Evolutionary conservation across 306 rosid genomes (phyloP), one percentile per base, ranked within the genome.

Genomic region (Crotalaria pallida): DNA sequence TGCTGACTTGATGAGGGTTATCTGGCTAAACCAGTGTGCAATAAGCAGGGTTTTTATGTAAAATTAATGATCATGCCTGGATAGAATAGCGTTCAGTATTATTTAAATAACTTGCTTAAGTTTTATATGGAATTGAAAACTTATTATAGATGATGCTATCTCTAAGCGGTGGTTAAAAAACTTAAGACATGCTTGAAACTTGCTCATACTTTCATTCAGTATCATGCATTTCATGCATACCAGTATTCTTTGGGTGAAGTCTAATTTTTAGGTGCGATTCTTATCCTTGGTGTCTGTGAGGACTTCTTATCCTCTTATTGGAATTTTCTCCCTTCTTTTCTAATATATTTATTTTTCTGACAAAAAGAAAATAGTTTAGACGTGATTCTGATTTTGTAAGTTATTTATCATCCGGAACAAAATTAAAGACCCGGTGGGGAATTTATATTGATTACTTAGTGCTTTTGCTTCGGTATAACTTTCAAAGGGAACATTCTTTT

Each of bases 101-200:
- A 24, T 62, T 12, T 72, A 10, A 51, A 48, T 50, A 50, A 15
- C 47, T 66, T 75, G 22, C 11, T 67, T 67, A 17, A 58, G 24
- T n/a, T 22, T 44, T 23, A 58, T 18, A 27, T 23, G 53, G 21
- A 62, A n/a, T 64, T 5, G 22, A 40, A 77, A 40, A 57, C 18
- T 56, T 65, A 44, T 33, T 22, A 31, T 19, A 33, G 31, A 26
- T 78, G 47, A 31, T 45, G 15, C 44, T 13, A 22, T 52, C 52
- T 38, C 43, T 58, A 52, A 52, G 50, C 75, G 47, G 44, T 45
- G 17, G 66, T 79, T 44, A 69, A 58, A 51, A 12, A 43, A 6
- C 50, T 45, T 21, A 16, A 34, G 22, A 11, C 22, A 22, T 57
- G 18, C 17, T 13, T 8, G 53, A 48, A 12, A 48, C 21, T 40